These are phyloP conservation scores for Cubamyces sp. DNA, from an alignment of 768 basidiomycete species.

Conservation along the genomic window DNA sequence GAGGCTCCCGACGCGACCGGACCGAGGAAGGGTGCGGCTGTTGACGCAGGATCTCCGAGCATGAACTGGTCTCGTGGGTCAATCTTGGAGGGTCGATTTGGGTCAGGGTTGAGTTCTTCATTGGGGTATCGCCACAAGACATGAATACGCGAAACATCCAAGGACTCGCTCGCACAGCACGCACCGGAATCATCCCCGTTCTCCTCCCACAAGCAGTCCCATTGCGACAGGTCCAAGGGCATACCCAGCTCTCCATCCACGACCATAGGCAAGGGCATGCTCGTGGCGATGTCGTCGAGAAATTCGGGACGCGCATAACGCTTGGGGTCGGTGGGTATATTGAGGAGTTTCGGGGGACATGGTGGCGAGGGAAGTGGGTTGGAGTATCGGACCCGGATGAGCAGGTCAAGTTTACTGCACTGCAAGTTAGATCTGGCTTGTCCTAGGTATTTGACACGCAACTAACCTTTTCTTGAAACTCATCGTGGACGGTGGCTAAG, in stretches of 20 bases:
- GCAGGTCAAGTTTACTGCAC: conserved; percentile 79
- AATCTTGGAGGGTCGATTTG: conserved; percentile 55
- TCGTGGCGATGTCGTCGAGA: conserved; percentile 76
- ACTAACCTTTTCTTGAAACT: conserved; percentile 60
- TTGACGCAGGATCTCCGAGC: conserved; percentile 63
- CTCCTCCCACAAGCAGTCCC: conserved; percentile 84
- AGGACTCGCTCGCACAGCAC: conserved; percentile 20
- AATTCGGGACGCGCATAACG: conserved; percentile 90
- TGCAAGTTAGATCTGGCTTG: background rate
- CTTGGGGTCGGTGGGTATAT: conserved; percentile 87
- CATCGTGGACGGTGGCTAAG: conserved; percentile 37
- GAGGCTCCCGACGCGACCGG: conserved; percentile 44
- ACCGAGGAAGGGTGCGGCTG: conserved; percentile 43
- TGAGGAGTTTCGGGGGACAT: conserved; percentile 93
- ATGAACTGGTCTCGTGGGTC: conserved; percentile 81
- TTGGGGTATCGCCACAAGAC: background rate
- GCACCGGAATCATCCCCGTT: conserved; percentile 70
- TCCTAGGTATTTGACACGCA: background rate
- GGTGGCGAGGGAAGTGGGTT: conserved; percentile 96
- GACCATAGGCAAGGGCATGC: conserved; percentile 90
- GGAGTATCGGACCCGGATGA: conserved; percentile 90
- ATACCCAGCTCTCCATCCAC: conserved; percentile 97
- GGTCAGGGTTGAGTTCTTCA: conserved; percentile 70
- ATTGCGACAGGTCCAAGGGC: conserved; percentile 87
- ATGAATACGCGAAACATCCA: background rate